Evolutionary conservation across 805 yeast species (phyloP), one percentile per base, ranked within the genome.

Genomic region (Pichia pseudocactophila): DNA sequence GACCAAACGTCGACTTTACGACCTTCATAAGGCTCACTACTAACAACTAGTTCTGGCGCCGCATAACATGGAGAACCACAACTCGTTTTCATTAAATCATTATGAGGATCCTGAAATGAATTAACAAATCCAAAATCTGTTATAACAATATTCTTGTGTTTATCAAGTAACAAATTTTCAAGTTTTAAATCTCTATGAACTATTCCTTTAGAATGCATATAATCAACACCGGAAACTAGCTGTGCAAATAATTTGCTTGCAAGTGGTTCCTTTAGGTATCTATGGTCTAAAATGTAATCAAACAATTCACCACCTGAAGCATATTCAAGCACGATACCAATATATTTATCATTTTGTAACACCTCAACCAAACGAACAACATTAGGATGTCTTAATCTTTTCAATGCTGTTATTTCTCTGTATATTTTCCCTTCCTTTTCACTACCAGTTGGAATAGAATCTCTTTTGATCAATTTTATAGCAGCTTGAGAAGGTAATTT

Each of bases 21-120:
- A 18, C 96, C 97, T 51, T 84, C 87, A 59, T 92, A 92, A 13
- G 95, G 88, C 41, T 79, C 74, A 49, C 80, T 85, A 11, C 90
- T 82, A 26, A 88, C 81, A 3, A 92, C 98, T 44, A 92, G 66
- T 59, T 92, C 98, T 0, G 98, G 98, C 1, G 98, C 98, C 0
- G 98, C 98, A 62, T 90, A 90, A 61, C 98, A 90, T 1, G 98
- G 98, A 3, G 96, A 86, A 2, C 98, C 98, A 62, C 98, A 90
- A 30, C 89, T 78, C 1, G 97, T 90, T 58, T 80, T 80, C 97
- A 90, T 92, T 36, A 86, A 66, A 59, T 87, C 96, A 50, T 72
- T 73, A 17, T 70, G 72, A 30, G 64, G 63, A 20, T 43, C 32
- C 37, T 64, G 65, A 64, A 80, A 92, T 25, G 90, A 81, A 63